A percentile compares a stretch with the other conserved stretches of the same genome.
These are phyloP conservation scores for Gossypium mustelinum DNA, from an alignment of 345 rosid species.

Conservation along the genomic window DNA sequence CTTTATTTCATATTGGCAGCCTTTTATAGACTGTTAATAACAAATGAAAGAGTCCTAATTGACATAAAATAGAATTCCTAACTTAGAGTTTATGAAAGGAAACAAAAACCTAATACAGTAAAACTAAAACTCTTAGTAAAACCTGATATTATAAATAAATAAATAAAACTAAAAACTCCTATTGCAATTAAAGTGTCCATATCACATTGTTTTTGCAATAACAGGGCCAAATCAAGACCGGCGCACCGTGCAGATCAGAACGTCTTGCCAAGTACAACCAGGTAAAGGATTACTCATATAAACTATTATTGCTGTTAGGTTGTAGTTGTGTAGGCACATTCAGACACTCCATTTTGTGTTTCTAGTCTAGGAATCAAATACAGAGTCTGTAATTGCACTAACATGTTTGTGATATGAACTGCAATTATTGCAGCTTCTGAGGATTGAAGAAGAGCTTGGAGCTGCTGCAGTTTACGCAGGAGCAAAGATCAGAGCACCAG, in stretches of 20 bases:
- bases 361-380: not conserved
- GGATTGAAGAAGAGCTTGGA: constrained; percentile 57
- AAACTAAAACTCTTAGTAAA: no score
- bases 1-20: no score
- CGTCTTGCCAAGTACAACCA: constrained; percentile 73
- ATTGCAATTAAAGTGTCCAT: no score
- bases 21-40: no score
- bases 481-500: constrained; percentile 47
- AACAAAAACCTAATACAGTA: no score
- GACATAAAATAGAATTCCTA: no score
- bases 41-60: no score
- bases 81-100: no score
- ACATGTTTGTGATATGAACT: not conserved
- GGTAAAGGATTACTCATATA: constrained; percentile 26
- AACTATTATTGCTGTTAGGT: not conserved
- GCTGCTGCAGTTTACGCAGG: constrained; percentile 46
- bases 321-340: not conserved
- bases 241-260: constrained; percentile 74
- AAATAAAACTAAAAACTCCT: no score
- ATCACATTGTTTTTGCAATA: not conserved
- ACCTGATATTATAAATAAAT: no score
- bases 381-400: not conserved
- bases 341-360: not conserved
- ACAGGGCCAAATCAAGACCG: constrained; percentile 66
- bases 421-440: constrained; percentile 39